Conservation (phyloP, 2,329 filamentous ascomycete species). For the Berkeleyomyces rouxiae region DNA sequence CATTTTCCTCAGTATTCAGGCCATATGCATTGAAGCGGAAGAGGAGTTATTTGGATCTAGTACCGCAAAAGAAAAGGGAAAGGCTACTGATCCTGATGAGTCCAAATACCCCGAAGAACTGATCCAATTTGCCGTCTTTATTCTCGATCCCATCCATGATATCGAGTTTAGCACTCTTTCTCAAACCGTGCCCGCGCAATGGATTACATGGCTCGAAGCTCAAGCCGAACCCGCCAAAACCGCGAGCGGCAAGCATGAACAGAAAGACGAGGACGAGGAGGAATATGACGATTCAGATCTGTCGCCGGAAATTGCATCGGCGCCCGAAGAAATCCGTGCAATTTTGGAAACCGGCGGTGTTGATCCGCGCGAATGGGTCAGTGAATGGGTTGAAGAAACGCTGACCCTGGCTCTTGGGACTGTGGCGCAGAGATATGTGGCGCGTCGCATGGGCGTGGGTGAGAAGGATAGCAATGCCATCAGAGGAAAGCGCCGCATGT, state of each 20-base stretch:
- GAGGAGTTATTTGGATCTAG: conserved; percentile 47
- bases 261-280: background rate
- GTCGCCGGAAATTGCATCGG: conserved; percentile 3
- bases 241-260: background rate
- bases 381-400: conserved; percentile 89
- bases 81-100: conserved; percentile 27
- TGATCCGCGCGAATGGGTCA: conserved; percentile 90
- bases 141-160: conserved; percentile 77
- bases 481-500: conserved; percentile 43
- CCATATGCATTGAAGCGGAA: conserved; percentile 50
- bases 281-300: conserved; percentile 29
- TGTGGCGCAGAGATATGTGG: conserved; percentile 88
- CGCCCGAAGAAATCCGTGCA: conserved; percentile 67
- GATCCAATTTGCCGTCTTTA: conserved; percentile 59
- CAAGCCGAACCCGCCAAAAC: conserved; percentile 23
- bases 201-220: conserved; percentile 84
- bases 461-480: conserved; percentile 44
- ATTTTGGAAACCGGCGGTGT: conserved; percentile 63
- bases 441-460: conserved; percentile 86
- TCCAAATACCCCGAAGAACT: conserved; percentile 41
- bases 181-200: conserved; percentile 67
- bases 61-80: conserved; percentile 35
- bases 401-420: conserved; percentile 64
- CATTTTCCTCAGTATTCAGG: conserved; percentile 90
- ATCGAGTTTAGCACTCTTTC: conserved; percentile 74